Conservation (phyloP, 1,284 basidiomycete genomes). For the Apiotrichum sp. region DNA sequence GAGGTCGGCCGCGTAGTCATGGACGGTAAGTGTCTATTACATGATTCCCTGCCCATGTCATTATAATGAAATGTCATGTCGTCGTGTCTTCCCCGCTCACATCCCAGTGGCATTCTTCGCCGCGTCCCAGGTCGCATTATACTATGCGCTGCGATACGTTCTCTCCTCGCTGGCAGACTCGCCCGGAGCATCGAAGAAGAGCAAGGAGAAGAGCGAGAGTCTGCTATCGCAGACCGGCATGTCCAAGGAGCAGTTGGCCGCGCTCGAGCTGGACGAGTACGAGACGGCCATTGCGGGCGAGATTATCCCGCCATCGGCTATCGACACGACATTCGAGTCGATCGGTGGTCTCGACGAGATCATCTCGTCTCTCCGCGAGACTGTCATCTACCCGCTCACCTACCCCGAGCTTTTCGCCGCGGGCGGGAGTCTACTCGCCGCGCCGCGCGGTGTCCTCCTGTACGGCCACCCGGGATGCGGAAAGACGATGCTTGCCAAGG, state of each 20-base stretch:
- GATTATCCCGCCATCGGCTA: constrained; percentile 51
- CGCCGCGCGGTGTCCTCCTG: constrained; percentile 64
- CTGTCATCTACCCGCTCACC: constrained; percentile 90
- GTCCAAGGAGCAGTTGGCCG: constrained; percentile 45
- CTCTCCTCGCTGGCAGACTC: constrained; percentile 38
- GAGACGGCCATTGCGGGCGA: constrained; percentile 53
- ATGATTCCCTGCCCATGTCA: too few species aligned
- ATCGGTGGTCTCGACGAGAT: constrained; percentile 94
- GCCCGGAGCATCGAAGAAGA: constrained; percentile 33
- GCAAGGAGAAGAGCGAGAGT: constrained; percentile 40
- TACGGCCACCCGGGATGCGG: constrained; percentile 90
- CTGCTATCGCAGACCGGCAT: constrained; percentile 39
- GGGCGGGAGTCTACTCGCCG: constrained; percentile 55
- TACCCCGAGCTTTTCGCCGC: constrained; percentile 83
- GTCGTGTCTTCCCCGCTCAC: not conserved
- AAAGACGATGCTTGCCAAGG: constrained; percentile 93
- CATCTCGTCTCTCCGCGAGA: constrained; percentile 84
- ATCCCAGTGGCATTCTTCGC: constrained; percentile 56
- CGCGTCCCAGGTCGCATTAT: constrained; percentile 51
- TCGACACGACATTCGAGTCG: constrained; percentile 50
- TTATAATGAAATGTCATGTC: too few species aligned
- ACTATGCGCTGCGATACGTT: constrained; percentile 45
- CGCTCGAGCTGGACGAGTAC: constrained; percentile 52
- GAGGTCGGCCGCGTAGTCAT: constrained; percentile 47
- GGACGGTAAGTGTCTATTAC: constrained; percentile 41